Evolutionary conservation across 495 filamentous ascomycete species (phyloP), one percentile per base, ranked within the genome.

Genomic region (Penicillium tannophilum): DNA sequence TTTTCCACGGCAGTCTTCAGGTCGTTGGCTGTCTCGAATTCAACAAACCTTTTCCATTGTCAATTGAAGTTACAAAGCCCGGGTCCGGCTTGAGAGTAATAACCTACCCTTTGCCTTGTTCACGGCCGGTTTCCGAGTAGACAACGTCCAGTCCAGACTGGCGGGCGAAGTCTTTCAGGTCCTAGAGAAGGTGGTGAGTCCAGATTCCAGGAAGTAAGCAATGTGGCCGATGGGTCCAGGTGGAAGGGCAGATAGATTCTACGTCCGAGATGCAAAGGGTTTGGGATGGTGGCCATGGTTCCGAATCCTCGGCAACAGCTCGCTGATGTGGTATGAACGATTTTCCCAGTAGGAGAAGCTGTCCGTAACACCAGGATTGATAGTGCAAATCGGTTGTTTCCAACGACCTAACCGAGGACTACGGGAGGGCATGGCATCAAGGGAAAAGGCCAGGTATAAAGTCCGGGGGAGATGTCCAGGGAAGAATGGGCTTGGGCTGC

Each of bases 81-180:
- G n/a, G 55, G 52, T 31, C 46, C 42, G 12, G 54, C 54, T 49
- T 30, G 59, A 26, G 23, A 55, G 39, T 59, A 31, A 54, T 46
- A 59, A 82, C 91, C 76, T 75, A 98, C 95, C 94, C 94, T 85
- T 88, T 90, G 61, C 92, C 91, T 75, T 89, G 90, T 64, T 96
- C 94, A 68, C 94, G 91, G 71, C 88, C 89, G 28, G 95, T 93
- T 79, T 99, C 94, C 52, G 92, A 97, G 71, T 96, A 99, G 59
- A 99, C 94, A 63, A 99, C 94, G 73, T 98, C 95, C 74, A 95
- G 85, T 70, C 92, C 91, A 76, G 93, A 95, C 72, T 93, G 90
- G 69, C 94, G 93, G 57, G 94, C 95, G 73, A 98, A 99, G 76
- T 99, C 94, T 90, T 99, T 99, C 43, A 99, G 85, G 75, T 99